phyloP scores from a whole-genome alignment of 129 eudicot genomes.

The Daucus carota region DNA sequence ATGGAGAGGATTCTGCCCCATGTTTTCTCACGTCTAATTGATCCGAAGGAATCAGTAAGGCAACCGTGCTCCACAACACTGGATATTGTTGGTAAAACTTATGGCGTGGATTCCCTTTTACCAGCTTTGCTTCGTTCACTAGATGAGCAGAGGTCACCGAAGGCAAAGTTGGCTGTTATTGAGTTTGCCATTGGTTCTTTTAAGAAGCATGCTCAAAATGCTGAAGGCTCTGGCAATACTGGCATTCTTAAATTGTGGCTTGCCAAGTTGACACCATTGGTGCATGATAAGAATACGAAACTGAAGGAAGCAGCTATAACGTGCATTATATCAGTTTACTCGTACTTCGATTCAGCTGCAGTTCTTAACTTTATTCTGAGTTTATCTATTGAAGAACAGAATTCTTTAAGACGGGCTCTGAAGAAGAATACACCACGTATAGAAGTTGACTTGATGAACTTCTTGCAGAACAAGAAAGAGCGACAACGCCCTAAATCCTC shows the following conservation, averaged over 20 bases:
- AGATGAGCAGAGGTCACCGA: conserved; percentile 94
- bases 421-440: conserved; percentile 96
- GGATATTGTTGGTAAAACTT: conserved; percentile 78
- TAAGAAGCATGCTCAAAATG: conserved; percentile 62
- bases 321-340: conserved; percentile 83
- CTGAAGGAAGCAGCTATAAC: conserved; percentile 81
- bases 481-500: conserved; percentile 67
- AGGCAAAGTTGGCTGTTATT: conserved; percentile 85
- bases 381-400: conserved; percentile 93
- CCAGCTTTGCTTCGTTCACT: conserved; percentile 91
- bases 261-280: conserved; percentile 80
- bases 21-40: conserved; percentile 84
- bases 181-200: conserved; percentile 79
- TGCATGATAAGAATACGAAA: conserved; percentile 77
- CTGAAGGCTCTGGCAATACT: conserved; percentile 68
- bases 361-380: conserved; percentile 81
- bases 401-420: conserved; percentile 85
- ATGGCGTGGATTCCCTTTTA: conserved; percentile 79
- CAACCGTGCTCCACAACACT: conserved; percentile 73
- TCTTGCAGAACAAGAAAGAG: conserved; percentile 86
- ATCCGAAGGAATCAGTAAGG: conserved; percentile 81
- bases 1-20: conserved; percentile 94
- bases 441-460: conserved; percentile 95
- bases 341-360: conserved; percentile 65
- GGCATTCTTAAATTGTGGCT: conserved; percentile 91